phyloP scores from a whole-genome alignment of 108 stramenopile species.

The Aurantiochytrium sp. region DNA sequence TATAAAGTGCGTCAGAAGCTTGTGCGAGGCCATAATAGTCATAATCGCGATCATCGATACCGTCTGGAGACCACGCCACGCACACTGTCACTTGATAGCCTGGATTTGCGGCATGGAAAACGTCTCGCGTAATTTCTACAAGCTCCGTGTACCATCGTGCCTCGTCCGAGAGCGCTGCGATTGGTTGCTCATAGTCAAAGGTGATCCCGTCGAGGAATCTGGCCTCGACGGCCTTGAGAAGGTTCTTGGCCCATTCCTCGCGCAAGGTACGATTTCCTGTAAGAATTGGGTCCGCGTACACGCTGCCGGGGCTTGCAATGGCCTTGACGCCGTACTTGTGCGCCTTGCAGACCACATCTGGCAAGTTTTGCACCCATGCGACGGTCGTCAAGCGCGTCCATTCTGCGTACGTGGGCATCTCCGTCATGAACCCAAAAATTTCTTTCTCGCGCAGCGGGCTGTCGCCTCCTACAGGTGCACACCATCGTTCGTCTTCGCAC shows the following conservation, averaged over 20 bases:
- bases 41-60: constrained; percentile 46
- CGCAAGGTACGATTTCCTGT: neutral
- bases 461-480: neutral
- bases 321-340: neutral
- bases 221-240: neutral
- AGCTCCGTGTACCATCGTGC: constrained; percentile 27
- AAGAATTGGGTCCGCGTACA: neutral
- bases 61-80: constrained; percentile 46
- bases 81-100: constrained; percentile 41
- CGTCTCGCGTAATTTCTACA: constrained; percentile 30
- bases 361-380: neutral
- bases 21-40: constrained; percentile 37
- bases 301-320: neutral
- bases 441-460: neutral
- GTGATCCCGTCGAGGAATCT: neutral
- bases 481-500: neutral
- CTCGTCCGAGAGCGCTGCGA: neutral
- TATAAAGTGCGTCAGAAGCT: constrained; percentile 41
- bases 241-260: neutral
- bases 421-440: neutral
- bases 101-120: constrained; percentile 36
- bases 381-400: neutral
- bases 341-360: neutral
- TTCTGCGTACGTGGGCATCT: neutral
- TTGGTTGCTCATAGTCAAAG: constrained; percentile 14